Evolutionary conservation across 208 protist species (phyloP).

Genomic region (Leishmania gerbilli): DNA sequence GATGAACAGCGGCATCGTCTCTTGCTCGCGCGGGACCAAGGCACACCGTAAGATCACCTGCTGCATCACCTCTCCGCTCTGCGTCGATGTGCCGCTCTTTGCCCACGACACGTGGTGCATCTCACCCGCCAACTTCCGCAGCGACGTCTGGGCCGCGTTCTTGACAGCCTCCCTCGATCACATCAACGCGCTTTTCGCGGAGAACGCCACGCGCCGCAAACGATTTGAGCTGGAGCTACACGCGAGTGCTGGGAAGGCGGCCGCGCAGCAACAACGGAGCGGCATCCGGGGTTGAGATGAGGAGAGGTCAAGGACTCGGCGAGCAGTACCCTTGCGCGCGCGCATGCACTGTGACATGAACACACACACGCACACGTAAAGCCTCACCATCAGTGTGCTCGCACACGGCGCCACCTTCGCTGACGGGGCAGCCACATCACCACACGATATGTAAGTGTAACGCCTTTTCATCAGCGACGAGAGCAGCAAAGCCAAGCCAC

Average conservation of each 20-base stretch:
- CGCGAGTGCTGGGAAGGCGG: constrained; percentile 1
- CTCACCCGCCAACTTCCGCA: constrained; percentile 19
- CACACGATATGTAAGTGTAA: not conserved
- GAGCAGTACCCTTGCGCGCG: not conserved
- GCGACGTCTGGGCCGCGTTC: constrained; percentile 34
- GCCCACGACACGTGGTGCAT: constrained; percentile 50
- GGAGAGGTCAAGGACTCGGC: not conserved
- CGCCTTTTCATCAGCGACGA: not conserved
- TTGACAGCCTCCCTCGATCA: constrained; percentile 44
- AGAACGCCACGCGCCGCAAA: constrained; percentile 54
- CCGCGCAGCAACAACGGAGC: not conserved
- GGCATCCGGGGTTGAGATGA: not conserved
- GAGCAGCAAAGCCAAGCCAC: not conserved
- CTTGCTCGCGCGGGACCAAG: constrained; percentile 56
- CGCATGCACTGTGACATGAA: not conserved
- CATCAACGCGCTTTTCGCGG: constrained; percentile 62
- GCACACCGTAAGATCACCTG: constrained; percentile 75
- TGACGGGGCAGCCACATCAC: not conserved
- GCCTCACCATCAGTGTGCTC: not conserved
- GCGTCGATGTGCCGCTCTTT: constrained; percentile 67
- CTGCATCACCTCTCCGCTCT: constrained; percentile 74
- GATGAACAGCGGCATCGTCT: constrained; percentile 75
- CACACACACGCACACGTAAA: not conserved
- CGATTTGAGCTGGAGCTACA: constrained; percentile 38
- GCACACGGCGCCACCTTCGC: not conserved